Conservation (phyloP, 345 rosid genomes). For the Aethionema arabicum region DNA sequence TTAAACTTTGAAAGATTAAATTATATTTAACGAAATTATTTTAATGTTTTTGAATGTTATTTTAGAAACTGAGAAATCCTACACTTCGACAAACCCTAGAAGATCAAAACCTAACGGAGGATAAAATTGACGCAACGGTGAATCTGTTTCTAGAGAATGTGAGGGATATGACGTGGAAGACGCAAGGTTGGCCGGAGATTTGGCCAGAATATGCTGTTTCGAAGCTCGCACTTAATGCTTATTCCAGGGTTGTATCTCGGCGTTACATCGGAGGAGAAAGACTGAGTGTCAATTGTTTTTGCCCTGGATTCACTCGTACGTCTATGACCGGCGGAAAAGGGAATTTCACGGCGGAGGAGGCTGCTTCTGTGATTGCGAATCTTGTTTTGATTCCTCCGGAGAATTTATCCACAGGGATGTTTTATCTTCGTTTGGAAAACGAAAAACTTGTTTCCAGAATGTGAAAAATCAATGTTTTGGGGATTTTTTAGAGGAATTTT, state of each 20-base stretch:
- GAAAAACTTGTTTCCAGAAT: conserved; percentile 14
- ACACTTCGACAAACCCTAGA: conserved; percentile 34
- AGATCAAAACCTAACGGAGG: conserved; percentile 39
- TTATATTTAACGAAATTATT: no score
- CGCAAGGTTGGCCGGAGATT: conserved; percentile 59
- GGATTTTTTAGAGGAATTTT: background rate
- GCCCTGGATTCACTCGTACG: conserved; percentile 73
- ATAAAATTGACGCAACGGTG: conserved; percentile 44
- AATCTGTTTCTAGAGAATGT: conserved; percentile 43
- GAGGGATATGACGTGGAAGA: conserved; percentile 51
- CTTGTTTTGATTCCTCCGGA: conserved; percentile 52
- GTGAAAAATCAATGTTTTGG: background rate
- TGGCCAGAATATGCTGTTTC: conserved; percentile 82
- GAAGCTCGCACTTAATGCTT: conserved; percentile 67
- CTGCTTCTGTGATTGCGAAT: conserved; percentile 39
- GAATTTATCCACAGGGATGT: conserved; percentile 43
- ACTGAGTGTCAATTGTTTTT: conserved; percentile 54
- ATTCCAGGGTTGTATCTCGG: conserved; percentile 52
- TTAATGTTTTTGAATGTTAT: background rate
- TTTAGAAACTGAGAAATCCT: conserved; percentile 61
- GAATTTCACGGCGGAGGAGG: conserved; percentile 49
- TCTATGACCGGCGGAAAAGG: conserved; percentile 64
- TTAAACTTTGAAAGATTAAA: background rate
- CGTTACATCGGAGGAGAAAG: conserved; percentile 28
- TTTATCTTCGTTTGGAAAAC: conserved; percentile 38